Percentiles rank a stretch among this genome's conserved stretches.
Evolutionary conservation across 352 stramenopile species (phyloP).

Genomic region (Phytophthora sp.): DNA sequence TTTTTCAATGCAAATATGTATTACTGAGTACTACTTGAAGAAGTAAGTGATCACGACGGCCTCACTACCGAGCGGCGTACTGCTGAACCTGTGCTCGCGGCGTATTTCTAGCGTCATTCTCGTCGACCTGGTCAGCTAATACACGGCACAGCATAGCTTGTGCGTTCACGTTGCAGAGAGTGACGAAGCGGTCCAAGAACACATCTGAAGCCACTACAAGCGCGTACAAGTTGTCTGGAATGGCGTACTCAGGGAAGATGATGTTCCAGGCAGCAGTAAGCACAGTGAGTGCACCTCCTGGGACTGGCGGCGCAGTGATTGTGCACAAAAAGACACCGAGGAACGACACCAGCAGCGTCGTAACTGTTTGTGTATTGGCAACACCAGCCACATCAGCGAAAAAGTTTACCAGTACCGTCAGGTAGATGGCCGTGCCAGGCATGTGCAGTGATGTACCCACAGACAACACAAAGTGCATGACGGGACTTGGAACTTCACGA

Average conservation of each 20-base stretch:
- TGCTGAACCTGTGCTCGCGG: constrained; percentile 27
- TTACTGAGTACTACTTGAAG: background rate
- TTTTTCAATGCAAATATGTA: background rate
- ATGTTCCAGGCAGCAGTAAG: constrained; percentile 79
- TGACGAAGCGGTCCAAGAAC: constrained; percentile 75
- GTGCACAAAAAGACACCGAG: constrained; percentile 68
- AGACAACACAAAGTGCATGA: constrained; percentile 80
- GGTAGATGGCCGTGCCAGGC: constrained; percentile 80
- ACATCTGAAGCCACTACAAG: constrained; percentile 75
- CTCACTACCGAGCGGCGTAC: constrained; percentile 17
- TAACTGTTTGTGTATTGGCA: constrained; percentile 35
- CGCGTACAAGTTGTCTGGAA: constrained; percentile 65
- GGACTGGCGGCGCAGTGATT: constrained; percentile 65
- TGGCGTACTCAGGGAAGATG: constrained; percentile 50
- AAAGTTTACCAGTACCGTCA: constrained; percentile 77
- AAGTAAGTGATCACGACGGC: background rate
- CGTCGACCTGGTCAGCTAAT: constrained; percentile 69
- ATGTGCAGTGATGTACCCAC: constrained; percentile 74
- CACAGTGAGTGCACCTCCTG: constrained; percentile 63
- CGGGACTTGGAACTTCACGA: constrained; percentile 53
- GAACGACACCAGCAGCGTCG: constrained; percentile 54
- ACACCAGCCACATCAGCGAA: constrained; percentile 67
- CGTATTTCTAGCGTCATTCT: constrained; percentile 18
- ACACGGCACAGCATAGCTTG: constrained; percentile 79
- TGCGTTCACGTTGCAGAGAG: constrained; percentile 76